These are phyloP conservation scores for Colletotrichum tropicicola DNA, from an alignment of 2,329 filamentous ascomycete species.

Conservation along the genomic window DNA sequence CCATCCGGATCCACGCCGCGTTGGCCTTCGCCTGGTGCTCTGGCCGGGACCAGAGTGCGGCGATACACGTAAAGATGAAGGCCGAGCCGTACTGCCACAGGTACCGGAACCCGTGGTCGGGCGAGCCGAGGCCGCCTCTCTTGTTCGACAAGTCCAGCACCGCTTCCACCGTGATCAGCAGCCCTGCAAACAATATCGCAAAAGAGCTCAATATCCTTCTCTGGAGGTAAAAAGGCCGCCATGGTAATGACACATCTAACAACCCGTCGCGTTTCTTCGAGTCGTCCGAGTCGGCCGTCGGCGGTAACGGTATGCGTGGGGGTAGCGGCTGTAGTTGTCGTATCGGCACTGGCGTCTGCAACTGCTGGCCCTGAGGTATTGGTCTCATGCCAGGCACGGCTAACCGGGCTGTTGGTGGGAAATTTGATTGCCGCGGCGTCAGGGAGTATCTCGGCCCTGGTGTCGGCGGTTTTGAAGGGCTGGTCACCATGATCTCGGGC, in stretches of 20 bases:
- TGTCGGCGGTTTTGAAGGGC: conserved; percentile 1
- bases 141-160: conserved; percentile 41
- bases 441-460: conserved; percentile 11
- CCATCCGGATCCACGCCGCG: conserved; percentile 48
- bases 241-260: conserved; percentile 41
- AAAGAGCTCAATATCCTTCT: conserved; percentile 42
- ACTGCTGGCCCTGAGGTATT: background rate
- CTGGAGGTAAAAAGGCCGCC: conserved; percentile 46
- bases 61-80: conserved; percentile 42
- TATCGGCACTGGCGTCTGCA: background rate
- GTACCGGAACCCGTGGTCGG: conserved; percentile 39
- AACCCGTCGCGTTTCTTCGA: conserved; percentile 29
- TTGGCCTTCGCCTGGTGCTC: conserved; percentile 48
- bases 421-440: conserved; percentile 1
- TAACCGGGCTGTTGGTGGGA: background rate
- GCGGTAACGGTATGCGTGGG: background rate
- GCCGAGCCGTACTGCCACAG: conserved; percentile 48
- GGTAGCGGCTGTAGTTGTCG: background rate
- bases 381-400: conserved; percentile 2
- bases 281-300: background rate
- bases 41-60: conserved; percentile 45
- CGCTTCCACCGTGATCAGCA: conserved; percentile 41
- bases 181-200: conserved; percentile 37
- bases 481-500: conserved; percentile 20
- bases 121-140: conserved; percentile 40